Conservation (phyloP, 306 rosid genomes). For the Phaseolus lunatus region DNA sequence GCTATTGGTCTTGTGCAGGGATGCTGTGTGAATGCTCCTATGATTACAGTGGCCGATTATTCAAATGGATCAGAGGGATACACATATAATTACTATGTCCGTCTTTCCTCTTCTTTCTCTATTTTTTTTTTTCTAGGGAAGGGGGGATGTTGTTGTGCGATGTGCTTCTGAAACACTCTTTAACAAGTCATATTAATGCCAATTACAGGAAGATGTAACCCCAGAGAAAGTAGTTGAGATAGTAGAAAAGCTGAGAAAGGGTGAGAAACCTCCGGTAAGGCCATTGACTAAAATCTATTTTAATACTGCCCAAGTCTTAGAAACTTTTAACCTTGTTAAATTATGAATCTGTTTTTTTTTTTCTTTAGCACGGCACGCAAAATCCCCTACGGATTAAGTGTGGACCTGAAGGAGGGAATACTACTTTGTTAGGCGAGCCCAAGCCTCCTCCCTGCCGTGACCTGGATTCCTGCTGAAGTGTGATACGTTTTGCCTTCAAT, state of each 20-base stretch:
- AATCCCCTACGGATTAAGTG: conserved; percentile 72
- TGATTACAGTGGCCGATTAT: conserved; percentile 98
- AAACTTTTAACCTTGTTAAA: conserved; percentile 4
- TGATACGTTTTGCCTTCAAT: conserved; percentile 57
- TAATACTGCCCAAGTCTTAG: conserved; percentile 5
- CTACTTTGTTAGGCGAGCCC: conserved; percentile 78
- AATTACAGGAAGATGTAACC: conserved; percentile 93
- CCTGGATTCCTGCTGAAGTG: conserved; percentile 80
- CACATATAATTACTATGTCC: conserved; percentile 84
- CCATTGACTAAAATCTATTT: conserved; percentile 2
- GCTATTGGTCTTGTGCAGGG: conserved; percentile 69
- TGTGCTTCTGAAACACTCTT: conserved; percentile 10
- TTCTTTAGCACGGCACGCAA: conserved; percentile 86
- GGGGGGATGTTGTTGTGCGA: neutral
- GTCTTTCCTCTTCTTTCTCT: conserved; percentile 38
- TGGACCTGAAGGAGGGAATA: conserved; percentile 99
- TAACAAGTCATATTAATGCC: conserved; percentile 26
- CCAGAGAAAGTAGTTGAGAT: conserved; percentile 82
- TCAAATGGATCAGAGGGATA: conserved; percentile 96
- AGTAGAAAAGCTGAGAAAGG: conserved; percentile 82
- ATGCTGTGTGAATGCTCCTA: conserved; percentile 96
- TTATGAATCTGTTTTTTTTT: neutral
- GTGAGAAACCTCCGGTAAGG: conserved; percentile 92
- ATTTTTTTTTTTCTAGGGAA: neutral
- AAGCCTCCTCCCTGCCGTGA: conserved; percentile 95